phyloP scores from a whole-genome alignment of 495 filamentous ascomycete genomes.

The Penicillium cosmopolitanum region DNA sequence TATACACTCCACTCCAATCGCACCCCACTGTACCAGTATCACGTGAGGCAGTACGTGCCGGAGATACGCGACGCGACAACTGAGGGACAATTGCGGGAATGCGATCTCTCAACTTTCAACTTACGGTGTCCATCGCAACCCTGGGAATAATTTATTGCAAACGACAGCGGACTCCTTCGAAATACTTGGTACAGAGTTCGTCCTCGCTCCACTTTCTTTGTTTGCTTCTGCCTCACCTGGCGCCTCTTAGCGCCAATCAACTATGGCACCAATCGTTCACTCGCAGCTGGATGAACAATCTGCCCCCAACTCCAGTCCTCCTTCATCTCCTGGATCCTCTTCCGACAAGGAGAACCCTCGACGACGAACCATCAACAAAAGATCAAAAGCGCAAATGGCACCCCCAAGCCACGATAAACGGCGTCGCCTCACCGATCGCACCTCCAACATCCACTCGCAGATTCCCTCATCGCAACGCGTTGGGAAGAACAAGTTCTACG shows the following conservation, averaged over 20 bases:
- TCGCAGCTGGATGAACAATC: conserved; percentile 27
- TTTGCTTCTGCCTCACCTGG: conserved; percentile 15
- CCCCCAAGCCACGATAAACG: conserved; percentile 40
- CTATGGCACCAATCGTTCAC: conserved; percentile 36
- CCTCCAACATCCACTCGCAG: conserved; percentile 37
- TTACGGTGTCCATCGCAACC: background rate
- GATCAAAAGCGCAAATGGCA: conserved; percentile 33
- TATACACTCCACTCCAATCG: too few relatives aligned
- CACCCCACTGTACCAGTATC: conserved; percentile 5
- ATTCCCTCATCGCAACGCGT: conserved; percentile 27
- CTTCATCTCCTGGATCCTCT: conserved; percentile 44
- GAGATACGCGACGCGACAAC: background rate
- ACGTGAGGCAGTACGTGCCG: conserved; percentile 1
- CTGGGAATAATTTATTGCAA: background rate
- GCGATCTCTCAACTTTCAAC: conserved; percentile 1
- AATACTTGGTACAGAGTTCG: background rate
- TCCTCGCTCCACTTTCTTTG: conserved; percentile 1
- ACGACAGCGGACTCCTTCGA: background rate
- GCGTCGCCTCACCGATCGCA: conserved; percentile 43
- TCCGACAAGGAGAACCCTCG: conserved; percentile 66
- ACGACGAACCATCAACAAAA: conserved; percentile 27
- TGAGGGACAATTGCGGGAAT: background rate
- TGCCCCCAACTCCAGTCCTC: conserved; percentile 31
- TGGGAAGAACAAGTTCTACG: conserved; percentile 62
- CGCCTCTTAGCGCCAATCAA: conserved; percentile 20